phyloP scores from a whole-genome alignment of 148 eudicot species.

The Oxyria digyna region DNA sequence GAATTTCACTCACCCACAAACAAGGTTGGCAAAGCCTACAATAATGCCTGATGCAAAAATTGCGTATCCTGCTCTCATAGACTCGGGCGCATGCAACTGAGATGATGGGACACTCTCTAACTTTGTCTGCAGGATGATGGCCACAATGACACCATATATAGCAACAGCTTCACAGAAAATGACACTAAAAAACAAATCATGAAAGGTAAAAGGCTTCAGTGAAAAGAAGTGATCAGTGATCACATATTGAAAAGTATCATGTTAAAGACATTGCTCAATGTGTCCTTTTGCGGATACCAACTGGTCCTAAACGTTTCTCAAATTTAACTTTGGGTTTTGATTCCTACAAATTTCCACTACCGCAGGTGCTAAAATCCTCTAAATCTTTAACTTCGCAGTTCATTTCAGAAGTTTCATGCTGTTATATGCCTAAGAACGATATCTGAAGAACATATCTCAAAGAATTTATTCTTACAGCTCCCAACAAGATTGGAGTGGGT shows the following conservation, averaged over 20 bases:
- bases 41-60: slow-evolving; percentile 91
- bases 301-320: neutral
- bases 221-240: neutral
- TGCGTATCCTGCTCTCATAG: slow-evolving; percentile 95
- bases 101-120: slow-evolving; percentile 80
- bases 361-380: neutral
- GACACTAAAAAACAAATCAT: slow-evolving; percentile 31
- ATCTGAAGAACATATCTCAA: neutral
- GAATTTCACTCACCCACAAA: slow-evolving; percentile 64
- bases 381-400: neutral
- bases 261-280: neutral
- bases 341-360: neutral
- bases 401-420: neutral
- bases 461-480: neutral
- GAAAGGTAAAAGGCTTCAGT: neutral
- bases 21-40: slow-evolving; percentile 96
- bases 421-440: neutral
- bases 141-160: slow-evolving; percentile 96
- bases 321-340: neutral
- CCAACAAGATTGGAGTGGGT: neutral
- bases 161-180: slow-evolving; percentile 99
- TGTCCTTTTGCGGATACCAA: neutral
- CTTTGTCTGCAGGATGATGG: slow-evolving; percentile 93
- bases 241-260: neutral
- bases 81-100: slow-evolving; percentile 55